Base-by-base conservation (phyloP, 164 flowering plant species). In the Nymphaea thermarum region DNA sequence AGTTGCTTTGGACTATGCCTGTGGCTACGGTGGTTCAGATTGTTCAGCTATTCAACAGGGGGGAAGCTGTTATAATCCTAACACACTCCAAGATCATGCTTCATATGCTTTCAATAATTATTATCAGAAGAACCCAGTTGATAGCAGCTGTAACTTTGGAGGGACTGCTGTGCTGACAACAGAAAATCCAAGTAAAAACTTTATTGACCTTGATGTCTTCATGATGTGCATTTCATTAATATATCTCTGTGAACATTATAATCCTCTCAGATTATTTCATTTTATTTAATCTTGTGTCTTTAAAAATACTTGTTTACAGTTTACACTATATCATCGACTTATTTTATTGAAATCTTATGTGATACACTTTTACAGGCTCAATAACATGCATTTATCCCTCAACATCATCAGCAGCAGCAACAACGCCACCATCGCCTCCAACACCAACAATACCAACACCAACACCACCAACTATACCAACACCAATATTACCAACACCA, bases 81-180 rank as follows among this genome's bases (percentile, higher is more conserved):
- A 81, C 66, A 79, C 90, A 2, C 16, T 86, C 1, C 79, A 70
- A 2, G 85, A 81, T 55, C 98, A 92, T 78, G 96, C 98, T 18
- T 90, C 98, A 42, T 88, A 74, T 76, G 96, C 98, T 1, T 92
- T 90, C 79, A 92, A 92, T 66, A 44, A 65, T 67, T 92, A 88
- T 71, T 92, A 85, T 70, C 92, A 88, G 77, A 89, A 87, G 78
- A 87, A 88, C 47, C 98, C 96, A 16, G 63, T 73, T 64, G 88
- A 96, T 0, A 88, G 84, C 53, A 91, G 98, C 81, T 91, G 98
- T 73, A 81, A 77, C 62, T 91, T 91, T 71, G 96, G 89, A 67
- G 98, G 94, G 55, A 67, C 96, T n/a, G 98, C 98, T 55, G 71
- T 80, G 25, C 73, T 77, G 41, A 83, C 94, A 42, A 80, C 66